These are phyloP conservation scores for Trichoderma lentiforme DNA, from an alignment of 2,329 filamentous ascomycete species.

Conservation along the genomic window DNA sequence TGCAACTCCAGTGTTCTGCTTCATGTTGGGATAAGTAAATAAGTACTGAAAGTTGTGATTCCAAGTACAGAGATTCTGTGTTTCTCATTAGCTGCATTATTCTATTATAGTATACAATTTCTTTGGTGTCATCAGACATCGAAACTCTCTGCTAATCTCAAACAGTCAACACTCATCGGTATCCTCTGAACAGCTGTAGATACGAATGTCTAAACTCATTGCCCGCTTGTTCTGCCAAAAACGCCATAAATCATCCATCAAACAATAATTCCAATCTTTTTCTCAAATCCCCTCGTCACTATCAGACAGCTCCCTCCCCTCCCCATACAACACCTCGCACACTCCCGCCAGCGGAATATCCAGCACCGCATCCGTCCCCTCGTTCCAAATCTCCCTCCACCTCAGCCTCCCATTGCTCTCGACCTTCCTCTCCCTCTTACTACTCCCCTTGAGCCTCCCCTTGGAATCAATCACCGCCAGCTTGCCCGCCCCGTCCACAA, in stretches of 20 bases:
- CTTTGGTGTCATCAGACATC: too few species aligned
- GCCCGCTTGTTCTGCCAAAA: not conserved
- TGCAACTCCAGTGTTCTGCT: not conserved
- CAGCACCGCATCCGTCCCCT: conserved; percentile 95
- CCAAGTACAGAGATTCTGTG: not conserved
- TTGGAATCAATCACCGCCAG: conserved; percentile 76
- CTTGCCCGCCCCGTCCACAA: conserved; percentile 87
- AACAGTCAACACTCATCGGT: not conserved
- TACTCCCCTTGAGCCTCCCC: conserved; percentile 47
- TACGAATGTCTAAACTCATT: not conserved
- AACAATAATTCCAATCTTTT: not conserved
- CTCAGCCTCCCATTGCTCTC: conserved; percentile 45
- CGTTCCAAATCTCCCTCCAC: conserved; percentile 84
- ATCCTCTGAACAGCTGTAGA: not conserved
- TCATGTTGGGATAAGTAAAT: not conserved
- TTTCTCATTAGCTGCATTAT: not conserved
- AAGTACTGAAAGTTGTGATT: too few species aligned
- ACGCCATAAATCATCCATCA: not conserved
- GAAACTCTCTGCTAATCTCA: not conserved
- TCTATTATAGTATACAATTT: not conserved
- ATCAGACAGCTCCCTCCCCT: conserved; percentile 37
- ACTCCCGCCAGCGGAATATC: conserved; percentile 93
- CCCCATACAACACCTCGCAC: conserved; percentile 88
- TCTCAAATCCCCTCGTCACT: conserved; percentile 20
- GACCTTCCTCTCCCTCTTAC: conserved; percentile 36